Base-by-base conservation (phyloP, 306 rosid species). In the Dalbergia oliveri region DNA sequence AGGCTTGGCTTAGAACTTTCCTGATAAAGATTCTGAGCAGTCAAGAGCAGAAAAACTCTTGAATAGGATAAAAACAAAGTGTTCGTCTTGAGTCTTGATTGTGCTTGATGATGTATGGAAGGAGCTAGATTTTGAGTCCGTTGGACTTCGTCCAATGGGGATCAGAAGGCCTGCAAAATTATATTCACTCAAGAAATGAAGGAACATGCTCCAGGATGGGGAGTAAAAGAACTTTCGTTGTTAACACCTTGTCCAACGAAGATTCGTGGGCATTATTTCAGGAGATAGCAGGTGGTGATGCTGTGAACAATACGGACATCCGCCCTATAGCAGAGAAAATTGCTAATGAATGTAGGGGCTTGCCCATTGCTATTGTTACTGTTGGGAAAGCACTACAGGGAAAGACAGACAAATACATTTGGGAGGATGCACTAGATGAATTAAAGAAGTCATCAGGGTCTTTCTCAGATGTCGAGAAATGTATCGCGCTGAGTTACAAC, bases 31-130 rank as follows among this genome's bases (percentile, higher is more conserved):
- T 3, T 1, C 6, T 10, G 1, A 2, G 11, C 45, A 51, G 53
- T 75, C 10, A 4, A 62, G 63, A 73, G 74, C 84, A 5, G 0
- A 3, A 1, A 13, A 10, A 7, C 5, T 85, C 3, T 33, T 0
- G 0, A n/a, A 72, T 1, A 51, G 81, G 14, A 9, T 86, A 34
- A 81, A 49, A n/a, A 0, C 5, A 0, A 0, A 15, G 31, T 26
- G 31, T 7, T 1, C 23, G 56, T 26, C 3, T 2, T 69, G 10
- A 1, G 60, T 56, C 4, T 39, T 88, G 5, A 14, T 89, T 14
- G 69, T 89, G 21, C 35, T 89, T 2, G 92, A 89, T 56, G 90
- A 84, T 64, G 63, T 88, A 0, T 84, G 89, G 89, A 66, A 37
- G 1, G 49, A 31, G 11, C 60, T 88, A 57, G 78, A 86, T 49